A percentile compares a stretch with the other conserved stretches of the same genome.
Evolutionary conservation across 352 stramenopile species (phyloP).

Genomic region (Pythium biforme): DNA sequence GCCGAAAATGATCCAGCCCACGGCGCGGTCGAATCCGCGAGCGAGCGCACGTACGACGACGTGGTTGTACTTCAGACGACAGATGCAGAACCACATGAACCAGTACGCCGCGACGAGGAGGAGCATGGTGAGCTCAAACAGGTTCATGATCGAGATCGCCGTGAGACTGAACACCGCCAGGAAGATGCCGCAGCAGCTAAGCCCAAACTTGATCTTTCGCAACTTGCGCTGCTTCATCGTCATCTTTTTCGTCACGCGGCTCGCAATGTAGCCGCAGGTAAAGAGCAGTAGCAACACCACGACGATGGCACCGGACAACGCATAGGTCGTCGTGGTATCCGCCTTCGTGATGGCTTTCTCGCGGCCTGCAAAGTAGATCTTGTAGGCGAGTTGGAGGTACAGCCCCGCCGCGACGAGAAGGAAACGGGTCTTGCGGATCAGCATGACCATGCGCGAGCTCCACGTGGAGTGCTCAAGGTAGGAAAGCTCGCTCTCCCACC

Average conservation of each 20-base stretch:
- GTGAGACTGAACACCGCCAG: conserved; percentile 69
- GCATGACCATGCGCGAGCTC: conserved; percentile 57
- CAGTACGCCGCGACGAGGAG: conserved; percentile 78
- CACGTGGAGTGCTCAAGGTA: conserved; percentile 80
- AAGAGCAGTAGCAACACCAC: conserved; percentile 72
- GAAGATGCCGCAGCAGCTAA: conserved; percentile 68
- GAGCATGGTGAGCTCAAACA: conserved; percentile 74
- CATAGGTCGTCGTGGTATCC: conserved; percentile 58
- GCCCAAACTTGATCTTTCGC: conserved; percentile 86
- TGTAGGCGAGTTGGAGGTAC: conserved; percentile 52
- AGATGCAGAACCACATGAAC: conserved; percentile 83
- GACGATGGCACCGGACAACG: conserved; percentile 59
- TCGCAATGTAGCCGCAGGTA: conserved; percentile 83
- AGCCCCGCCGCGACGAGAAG: conserved; percentile 49
- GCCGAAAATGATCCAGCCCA: conserved; percentile 88
- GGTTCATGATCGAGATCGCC: conserved; percentile 64
- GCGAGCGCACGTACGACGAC: conserved; percentile 79
- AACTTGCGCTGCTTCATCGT: conserved; percentile 89
- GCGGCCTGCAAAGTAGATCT: conserved; percentile 70
- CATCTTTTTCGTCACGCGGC: conserved; percentile 88
- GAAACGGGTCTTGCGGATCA: conserved; percentile 84
- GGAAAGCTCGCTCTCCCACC: conserved; percentile 81
- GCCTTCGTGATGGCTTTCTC: conserved; percentile 58
- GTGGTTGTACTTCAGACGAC: conserved; percentile 82
- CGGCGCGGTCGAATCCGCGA: conserved; percentile 66